Base-by-base conservation (phyloP, 139 green algal genomes). In the Micractinium conductrix region DNA sequence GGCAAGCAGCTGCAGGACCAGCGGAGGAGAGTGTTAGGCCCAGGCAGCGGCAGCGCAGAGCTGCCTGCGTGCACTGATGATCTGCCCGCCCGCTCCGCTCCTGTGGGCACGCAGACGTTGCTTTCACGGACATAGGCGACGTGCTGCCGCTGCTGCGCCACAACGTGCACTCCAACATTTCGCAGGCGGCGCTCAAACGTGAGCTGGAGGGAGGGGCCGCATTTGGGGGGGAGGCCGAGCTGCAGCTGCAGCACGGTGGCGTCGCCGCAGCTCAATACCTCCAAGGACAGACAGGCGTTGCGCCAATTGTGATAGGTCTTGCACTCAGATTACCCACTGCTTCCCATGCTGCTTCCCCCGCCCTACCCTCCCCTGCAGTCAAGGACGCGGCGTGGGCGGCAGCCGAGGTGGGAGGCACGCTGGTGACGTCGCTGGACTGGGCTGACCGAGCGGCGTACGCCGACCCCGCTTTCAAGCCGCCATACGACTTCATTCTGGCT, bases 381-480 rank as follows among this genome's bases (percentile, higher is more conserved):
- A 35, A 81, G 30, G 78, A 74, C 42, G 74, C 74, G 38, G n/a
- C 53, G 14, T 74, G 55, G 62, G 69, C 53, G 12, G 35, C 42
- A 2, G 38, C 48, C 10, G 78, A 81, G 5, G 86, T 89, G 1
- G 95, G 95, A 30, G 81, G 38, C 12, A 86, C 93, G 22, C 45
- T 73, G n/a, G 93, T 98, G 16, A 81, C 75, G 24, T 92, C 95
- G 72, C 87, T 98, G 73, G 93, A 98, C 88, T 98, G 95, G 95
- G 87, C 76, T 0, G 68, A 88, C n/a, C 79, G 70, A 19, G 19
- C 79, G n/a, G 84, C 92, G 35, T 84, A 88, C 65, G 35, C 65
- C n/a, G 12, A 16, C 33, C n/a, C n/a, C n/a, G n/a, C n/a, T n/a
- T 84, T 90, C 14, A 7, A 80, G 4, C 89, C 91, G 30, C 92